These are phyloP conservation scores for Colletotrichum cordylinicola DNA, from an alignment of 2,329 filamentous ascomycete genomes.

Conservation along the genomic window DNA sequence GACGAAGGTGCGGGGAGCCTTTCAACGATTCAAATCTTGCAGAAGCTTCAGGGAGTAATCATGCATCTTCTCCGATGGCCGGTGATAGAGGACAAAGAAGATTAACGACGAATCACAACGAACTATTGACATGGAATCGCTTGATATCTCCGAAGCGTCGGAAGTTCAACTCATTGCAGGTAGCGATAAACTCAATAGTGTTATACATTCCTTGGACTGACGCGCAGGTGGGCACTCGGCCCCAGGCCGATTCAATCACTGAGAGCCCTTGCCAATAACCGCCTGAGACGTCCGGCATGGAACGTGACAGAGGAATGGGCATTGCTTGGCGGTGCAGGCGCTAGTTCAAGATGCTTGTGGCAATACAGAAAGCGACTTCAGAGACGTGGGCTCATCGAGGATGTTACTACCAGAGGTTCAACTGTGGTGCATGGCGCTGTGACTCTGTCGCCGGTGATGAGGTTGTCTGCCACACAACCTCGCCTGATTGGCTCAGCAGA, in stretches of 20 bases:
- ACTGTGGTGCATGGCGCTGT: no score
- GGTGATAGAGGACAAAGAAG: background rate
- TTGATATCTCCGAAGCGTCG: background rate
- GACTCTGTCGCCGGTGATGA: no score
- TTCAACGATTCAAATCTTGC: background rate
- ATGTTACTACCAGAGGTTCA: no score
- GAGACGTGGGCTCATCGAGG: no score
- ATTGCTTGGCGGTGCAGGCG: background rate
- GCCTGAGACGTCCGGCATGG: background rate
- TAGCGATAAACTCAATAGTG: background rate
- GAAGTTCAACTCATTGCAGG: background rate
- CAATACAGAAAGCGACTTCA: no score
- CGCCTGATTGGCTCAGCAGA: no score
- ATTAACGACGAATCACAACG: background rate
- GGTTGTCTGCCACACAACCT: no score
- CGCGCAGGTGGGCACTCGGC: background rate
- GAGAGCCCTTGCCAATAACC: background rate
- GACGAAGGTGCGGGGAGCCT: background rate
- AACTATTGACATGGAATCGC: background rate
- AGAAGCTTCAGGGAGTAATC: background rate
- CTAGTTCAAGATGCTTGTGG: no score
- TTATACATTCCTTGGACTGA: background rate
- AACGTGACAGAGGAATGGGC: background rate
- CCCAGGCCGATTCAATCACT: background rate
- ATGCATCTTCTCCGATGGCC: background rate